Evolutionary conservation across 768 basidiomycete genomes (phyloP), one percentile per base, ranked within the genome.

Genomic region (Naematelia aurantialba): DNA sequence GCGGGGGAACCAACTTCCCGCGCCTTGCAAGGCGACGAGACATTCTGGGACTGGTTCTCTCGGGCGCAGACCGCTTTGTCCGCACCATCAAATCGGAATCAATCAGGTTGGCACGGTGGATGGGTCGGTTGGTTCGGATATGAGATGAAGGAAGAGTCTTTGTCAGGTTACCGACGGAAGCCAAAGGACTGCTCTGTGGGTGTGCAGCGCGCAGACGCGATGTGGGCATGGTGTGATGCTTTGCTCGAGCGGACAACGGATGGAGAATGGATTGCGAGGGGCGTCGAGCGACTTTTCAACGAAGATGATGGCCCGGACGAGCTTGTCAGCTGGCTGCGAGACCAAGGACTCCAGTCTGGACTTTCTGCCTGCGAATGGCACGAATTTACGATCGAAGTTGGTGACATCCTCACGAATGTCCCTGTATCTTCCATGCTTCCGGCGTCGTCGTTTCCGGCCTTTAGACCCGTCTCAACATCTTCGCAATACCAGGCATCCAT

Each of bases 401-500:
- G 47, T 25, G n/a, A 51, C 21, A 29, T 55, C 44, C 1, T 2
- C 34, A 10, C 14, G 2, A 34, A 48, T 13, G 22, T 52, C 19
- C 10, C 24, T 44, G 24, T 1, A 22, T 29, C 24, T 11, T 13
- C 22, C 34, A n/a, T 12, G 31, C 2, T 19, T 2, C 54, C 66
- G 25, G 58, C 61, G 25, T 0, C 44, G 13, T 13, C 58, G 2
- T 73, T 72, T 52, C 74, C 69, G 8, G 56, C 49, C 30, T 76
- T 69, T 58, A 47, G 44, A 4, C 73, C 68, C 1, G 48, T 55
- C 24, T 60, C 62, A 11, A 59, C 55, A 5, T 67, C 67, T 5
- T 44, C 59, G 2, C 58, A 62, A 1, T 96, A 97, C 76, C 83
- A 87, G 27, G 76, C 82, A 25, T 83, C 83, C 17, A 91, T 96